A percentile compares a stretch with the other conserved stretches of the same genome.
Conservation (phyloP, 495 filamentous ascomycete species). For the Xylaria curta region DNA sequence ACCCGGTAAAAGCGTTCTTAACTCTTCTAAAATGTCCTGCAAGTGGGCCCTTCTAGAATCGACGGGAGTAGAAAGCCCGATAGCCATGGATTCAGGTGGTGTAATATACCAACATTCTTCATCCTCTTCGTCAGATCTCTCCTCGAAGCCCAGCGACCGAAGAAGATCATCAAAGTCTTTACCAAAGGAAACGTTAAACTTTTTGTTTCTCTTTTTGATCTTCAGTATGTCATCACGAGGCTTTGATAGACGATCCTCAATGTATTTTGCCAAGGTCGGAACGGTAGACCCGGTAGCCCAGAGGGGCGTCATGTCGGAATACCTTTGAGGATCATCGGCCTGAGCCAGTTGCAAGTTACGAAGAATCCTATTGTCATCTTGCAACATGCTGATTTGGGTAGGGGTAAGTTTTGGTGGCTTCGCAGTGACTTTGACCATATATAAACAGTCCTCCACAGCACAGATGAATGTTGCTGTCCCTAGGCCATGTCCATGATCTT, state of each 20-base stretch:
- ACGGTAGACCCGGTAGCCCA: conserved; percentile 52
- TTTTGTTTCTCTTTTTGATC: conserved; percentile 74
- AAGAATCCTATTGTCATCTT: conserved; percentile 59
- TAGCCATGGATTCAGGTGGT: conserved; percentile 19
- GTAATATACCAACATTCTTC: conserved; percentile 40
- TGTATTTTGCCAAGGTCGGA: conserved; percentile 18
- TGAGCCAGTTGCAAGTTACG: conserved; percentile 60
- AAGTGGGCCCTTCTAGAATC: conserved; percentile 33
- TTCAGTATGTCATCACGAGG: conserved; percentile 43
- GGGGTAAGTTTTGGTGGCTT: conserved; percentile 48
- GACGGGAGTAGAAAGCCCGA: conserved; percentile 12
- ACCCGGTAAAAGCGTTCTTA: conserved; percentile 24
- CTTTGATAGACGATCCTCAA: conserved; percentile 22
- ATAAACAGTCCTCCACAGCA: conserved; percentile 61
- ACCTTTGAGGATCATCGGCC: conserved; percentile 62
- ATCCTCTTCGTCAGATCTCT: conserved; percentile 33
- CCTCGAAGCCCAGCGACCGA: conserved; percentile 66
- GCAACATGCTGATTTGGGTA: conserved; percentile 56
- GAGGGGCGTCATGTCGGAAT: conserved; percentile 57
- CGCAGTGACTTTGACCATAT: conserved; percentile 61
- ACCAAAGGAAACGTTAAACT: conserved; percentile 73
- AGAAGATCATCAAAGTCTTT: conserved; percentile 67
- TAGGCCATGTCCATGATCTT: conserved; percentile 4
- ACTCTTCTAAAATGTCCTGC: conserved; percentile 34
- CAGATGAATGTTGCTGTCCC: conserved; percentile 60